phyloP scores from a whole-genome alignment of 1,284 basidiomycete genomes.

The Phlebopus sp. region DNA sequence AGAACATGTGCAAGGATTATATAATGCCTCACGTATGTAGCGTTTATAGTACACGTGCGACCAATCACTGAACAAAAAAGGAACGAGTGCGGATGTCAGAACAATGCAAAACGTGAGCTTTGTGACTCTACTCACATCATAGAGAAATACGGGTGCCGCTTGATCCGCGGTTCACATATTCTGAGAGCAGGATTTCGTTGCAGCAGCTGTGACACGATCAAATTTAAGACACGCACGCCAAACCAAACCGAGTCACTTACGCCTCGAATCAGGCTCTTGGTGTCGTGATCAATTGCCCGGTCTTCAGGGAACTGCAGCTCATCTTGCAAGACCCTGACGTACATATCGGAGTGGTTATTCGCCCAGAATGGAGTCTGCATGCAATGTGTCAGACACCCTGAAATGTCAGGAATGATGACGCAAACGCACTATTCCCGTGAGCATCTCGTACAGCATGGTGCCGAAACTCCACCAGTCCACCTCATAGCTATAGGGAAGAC shows the following conservation, averaged over 20 bases:
- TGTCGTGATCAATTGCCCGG: slow-evolving; percentile 88
- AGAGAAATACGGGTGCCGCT: slow-evolving; percentile 92
- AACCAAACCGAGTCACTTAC: slow-evolving; percentile 45
- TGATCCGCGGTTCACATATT: slow-evolving; percentile 90
- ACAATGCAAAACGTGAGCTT: slow-evolving; percentile 7
- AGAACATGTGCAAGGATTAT: slow-evolving; percentile 4
- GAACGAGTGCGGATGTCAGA: slow-evolving; percentile 6
- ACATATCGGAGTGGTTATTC: slow-evolving; percentile 93
- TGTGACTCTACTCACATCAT: slow-evolving; percentile 71
- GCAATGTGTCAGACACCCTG: slow-evolving; percentile 17
- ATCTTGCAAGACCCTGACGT: slow-evolving; percentile 85
- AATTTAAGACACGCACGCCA: slow-evolving; percentile 1
- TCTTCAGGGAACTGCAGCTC: slow-evolving; percentile 89
- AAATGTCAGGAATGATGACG: slow-evolving; percentile 9
- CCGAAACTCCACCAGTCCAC: slow-evolving; percentile 99
- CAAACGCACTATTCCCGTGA: slow-evolving; percentile 84
- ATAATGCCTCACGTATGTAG: slow-evolving; percentile 71
- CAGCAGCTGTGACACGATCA: slow-evolving; percentile 57
- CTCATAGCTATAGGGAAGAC: slow-evolving; percentile 88
- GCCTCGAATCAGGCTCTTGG: slow-evolving; percentile 91
- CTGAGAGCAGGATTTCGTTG: slow-evolving; percentile 89
- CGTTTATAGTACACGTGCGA: slow-evolving; percentile 92
- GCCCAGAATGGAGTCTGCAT: slow-evolving; percentile 90
- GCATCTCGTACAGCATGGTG: slow-evolving; percentile 95
- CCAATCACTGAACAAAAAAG: slow-evolving; percentile 77